phyloP scores from a whole-genome alignment of 305 asterid species.

The Striga hermonthica region DNA sequence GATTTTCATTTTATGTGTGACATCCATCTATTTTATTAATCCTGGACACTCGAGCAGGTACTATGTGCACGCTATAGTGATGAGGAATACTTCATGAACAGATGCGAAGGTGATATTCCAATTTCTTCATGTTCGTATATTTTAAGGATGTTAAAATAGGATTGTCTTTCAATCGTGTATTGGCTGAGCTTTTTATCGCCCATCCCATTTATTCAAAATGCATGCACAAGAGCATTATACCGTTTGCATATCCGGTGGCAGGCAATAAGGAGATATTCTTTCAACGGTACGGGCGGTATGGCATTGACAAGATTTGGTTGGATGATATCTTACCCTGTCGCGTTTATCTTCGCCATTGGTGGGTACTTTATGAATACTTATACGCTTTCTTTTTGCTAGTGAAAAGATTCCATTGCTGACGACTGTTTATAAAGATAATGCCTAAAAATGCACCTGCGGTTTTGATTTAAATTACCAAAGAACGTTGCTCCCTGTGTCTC shows the following conservation, averaged over 20 bases:
- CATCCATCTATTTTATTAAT: slow-evolving; percentile 4
- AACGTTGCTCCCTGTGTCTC: no score
- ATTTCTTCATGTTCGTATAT: slow-evolving; percentile 11
- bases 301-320: slow-evolving; percentile 70
- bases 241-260: slow-evolving; percentile 34
- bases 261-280: slow-evolving; percentile 59
- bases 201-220: neutral
- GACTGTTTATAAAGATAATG: no score
- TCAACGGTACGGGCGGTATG: slow-evolving; percentile 58
- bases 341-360: slow-evolving; percentile 89
- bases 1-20: neutral
- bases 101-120: slow-evolving; percentile 65
- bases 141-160: slow-evolving; percentile 3
- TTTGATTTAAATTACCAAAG: no score
- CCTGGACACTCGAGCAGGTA: slow-evolving; percentile 46
- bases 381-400: neutral
- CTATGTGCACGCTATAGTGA: slow-evolving; percentile 75
- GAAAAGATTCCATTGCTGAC: neutral
- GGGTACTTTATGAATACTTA: slow-evolving; percentile 30
- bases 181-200: slow-evolving; percentile 2
- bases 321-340: slow-evolving; percentile 92
- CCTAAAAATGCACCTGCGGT: no score
- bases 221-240: slow-evolving; percentile 15
- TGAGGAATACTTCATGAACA: slow-evolving; percentile 60
- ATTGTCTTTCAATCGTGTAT: slow-evolving; percentile 7